Evolutionary conservation across 331 rosid genomes (phyloP).

Genomic region (Erythrophleum ivorense): DNA sequence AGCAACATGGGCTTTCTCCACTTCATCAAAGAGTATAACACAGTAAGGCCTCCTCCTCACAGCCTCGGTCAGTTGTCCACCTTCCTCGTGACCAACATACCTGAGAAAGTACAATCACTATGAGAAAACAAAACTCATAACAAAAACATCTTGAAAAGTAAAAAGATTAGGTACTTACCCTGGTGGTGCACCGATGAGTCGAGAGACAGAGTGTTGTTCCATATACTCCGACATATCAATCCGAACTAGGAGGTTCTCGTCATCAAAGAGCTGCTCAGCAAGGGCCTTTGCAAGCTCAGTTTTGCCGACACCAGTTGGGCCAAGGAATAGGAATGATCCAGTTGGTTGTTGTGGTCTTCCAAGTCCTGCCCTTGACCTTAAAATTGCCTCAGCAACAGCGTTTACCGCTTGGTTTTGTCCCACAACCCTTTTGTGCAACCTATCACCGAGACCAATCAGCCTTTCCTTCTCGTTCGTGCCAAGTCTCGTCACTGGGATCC

Average conservation of each 20-base stretch:
- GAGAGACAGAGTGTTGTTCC: no score
- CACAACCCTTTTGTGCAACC: slow-evolving; percentile 67
- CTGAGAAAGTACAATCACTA: no score
- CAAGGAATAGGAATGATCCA: slow-evolving; percentile 68
- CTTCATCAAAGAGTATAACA: slow-evolving; percentile 67
- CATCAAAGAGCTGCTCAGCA: no score
- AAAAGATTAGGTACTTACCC: no score
- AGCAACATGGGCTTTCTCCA: slow-evolving; percentile 62
- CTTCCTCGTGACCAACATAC: no score
- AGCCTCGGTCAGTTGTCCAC: slow-evolving; percentile 72
- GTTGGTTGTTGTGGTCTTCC: slow-evolving; percentile 68
- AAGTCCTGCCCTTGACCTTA: slow-evolving; percentile 68
- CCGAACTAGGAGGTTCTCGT: no score
- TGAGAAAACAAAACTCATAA: no score
- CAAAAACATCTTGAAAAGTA: no score
- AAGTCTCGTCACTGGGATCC: slow-evolving; percentile 70
- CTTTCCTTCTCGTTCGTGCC: slow-evolving; percentile 64
- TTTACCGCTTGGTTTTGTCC: slow-evolving; percentile 67
- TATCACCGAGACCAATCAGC: slow-evolving; percentile 59
- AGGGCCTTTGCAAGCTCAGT: slow-evolving; percentile 80
- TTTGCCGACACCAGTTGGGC: no score
- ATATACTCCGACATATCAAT: no score
- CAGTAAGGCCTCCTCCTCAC: slow-evolving; percentile 70
- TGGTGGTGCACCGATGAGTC: no score
- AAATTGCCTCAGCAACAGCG: slow-evolving; percentile 65